phyloP scores from a whole-genome alignment of 495 filamentous ascomycete genomes.

The Penicillium dipodomyicola region DNA sequence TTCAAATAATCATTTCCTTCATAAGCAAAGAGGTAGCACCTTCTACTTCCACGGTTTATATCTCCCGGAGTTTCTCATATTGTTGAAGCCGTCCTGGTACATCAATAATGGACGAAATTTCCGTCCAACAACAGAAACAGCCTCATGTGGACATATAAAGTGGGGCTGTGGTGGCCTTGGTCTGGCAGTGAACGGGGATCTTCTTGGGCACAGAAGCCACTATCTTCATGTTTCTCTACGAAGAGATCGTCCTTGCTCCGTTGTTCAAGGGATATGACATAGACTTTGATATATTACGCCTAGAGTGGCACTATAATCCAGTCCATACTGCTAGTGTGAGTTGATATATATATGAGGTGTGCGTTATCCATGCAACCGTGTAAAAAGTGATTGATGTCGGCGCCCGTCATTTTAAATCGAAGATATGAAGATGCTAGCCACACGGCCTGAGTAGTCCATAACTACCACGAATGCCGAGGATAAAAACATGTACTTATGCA shows the following conservation, averaged over 20 bases:
- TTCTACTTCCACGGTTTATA: too few species aligned
- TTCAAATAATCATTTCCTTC: too few species aligned
- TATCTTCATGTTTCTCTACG: slow-evolving; percentile 9
- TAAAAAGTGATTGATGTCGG: neutral
- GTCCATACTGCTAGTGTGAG: neutral
- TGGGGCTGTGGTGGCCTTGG: slow-evolving; percentile 26
- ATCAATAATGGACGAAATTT: neutral
- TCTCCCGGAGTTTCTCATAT: slow-evolving; percentile 1
- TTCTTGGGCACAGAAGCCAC: slow-evolving; percentile 32
- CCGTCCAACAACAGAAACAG: neutral
- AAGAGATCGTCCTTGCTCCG: slow-evolving; percentile 18
- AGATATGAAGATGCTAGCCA: neutral
- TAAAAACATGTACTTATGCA: neutral
- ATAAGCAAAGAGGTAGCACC: too few species aligned
- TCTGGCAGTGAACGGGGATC: slow-evolving; percentile 51
- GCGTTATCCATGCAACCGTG: neutral
- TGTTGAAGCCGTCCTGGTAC: slow-evolving; percentile 35
- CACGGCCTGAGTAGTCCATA: neutral
- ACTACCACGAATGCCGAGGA: neutral
- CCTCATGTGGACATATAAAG: neutral
- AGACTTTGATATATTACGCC: neutral
- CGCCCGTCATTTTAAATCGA: neutral
- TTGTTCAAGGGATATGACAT: neutral
- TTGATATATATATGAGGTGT: neutral
- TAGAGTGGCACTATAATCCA: neutral